Base-by-base conservation (phyloP, 768 basidiomycete genomes). In the Pleurotus djamor region DNA sequence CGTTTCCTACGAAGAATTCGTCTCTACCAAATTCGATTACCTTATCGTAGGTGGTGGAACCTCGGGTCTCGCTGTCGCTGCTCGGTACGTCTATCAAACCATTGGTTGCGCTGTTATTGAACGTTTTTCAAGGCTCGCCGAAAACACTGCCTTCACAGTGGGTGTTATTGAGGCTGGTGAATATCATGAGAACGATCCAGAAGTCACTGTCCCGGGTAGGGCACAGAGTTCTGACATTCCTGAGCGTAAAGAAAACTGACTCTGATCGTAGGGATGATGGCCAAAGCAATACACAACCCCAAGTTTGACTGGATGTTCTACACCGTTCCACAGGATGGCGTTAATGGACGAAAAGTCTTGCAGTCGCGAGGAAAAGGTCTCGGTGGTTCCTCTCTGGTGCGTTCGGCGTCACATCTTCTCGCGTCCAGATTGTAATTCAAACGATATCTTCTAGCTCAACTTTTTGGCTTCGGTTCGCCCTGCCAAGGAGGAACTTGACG, bases 61-160 rank as follows among this genome's bases (percentile, higher is more conserved):
- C 16, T 71, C 74, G 5, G 78, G 79, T 17, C 61, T 78, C 32
- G 72, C 74, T 7, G 64, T 79, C 33, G 78, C 77, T 16, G 67
- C 68, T 4, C 66, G 78, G 60, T 61, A 34, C 7, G 60, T 49
- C n/a, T 49, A 47, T 17, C 16, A 33, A 5, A 9, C 33, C 10
- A 34, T 16, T 49, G n/a, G 9, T 5, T 28, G 32, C 14, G 37
- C 38, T 8, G 8, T 4, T 5, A 44, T 36, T 32, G 17, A 14
- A 45, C 33, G 36, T 13, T 34, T 56, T 4, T 45, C 41, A 43
- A 77, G 79, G 48, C 71, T 80, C 35, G 70, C 78, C 0, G 76
- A 80, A 64, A 66, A 72, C 51, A 17, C 69, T 3, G 68, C 68
- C 5, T 28, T 69, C 0, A 72, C 65, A 2, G 73, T 79, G 36